Percentiles rank a stretch among this genome's conserved stretches.
These are phyloP conservation scores for Collybiopsis luxurians DNA, from an alignment of 768 basidiomycete genomes.

Conservation along the genomic window DNA sequence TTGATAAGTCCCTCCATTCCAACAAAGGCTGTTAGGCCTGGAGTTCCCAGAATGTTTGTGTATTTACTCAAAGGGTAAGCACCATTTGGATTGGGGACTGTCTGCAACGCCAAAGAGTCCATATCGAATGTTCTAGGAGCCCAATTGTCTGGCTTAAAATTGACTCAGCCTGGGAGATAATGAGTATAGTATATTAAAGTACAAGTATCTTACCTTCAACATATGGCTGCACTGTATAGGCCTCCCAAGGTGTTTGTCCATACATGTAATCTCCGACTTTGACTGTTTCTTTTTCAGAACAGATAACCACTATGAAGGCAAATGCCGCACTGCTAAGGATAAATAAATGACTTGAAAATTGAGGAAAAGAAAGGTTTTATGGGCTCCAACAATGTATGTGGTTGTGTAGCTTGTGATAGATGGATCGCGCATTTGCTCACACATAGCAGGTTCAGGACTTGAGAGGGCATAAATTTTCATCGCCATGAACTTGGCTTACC, in stretches of 20 bases:
- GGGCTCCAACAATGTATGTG: conserved; percentile 15
- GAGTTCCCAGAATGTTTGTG: conserved; percentile 16
- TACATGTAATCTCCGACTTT: conserved; percentile 28
- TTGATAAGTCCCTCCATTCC: conserved; percentile 22
- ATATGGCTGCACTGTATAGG: conserved; percentile 20
- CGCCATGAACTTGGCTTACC: conserved; percentile 11
- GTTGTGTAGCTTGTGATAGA: conserved; percentile 16
- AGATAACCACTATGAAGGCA: conserved; percentile 29
- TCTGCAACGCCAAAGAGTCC: conserved; percentile 17
- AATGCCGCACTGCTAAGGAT: conserved; percentile 14
- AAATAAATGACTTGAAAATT: background rate
- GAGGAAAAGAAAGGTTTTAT: conserved; percentile 5
- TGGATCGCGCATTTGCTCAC: conserved; percentile 28
- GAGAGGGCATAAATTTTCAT: background rate
- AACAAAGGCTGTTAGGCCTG: conserved; percentile 27
- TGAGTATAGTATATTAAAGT: background rate
- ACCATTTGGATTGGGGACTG: conserved; percentile 19
- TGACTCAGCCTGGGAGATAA: conserved; percentile 13
- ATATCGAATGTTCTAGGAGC: conserved; percentile 19
- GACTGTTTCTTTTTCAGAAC: conserved; percentile 27
- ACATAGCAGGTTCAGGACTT: conserved; percentile 22
- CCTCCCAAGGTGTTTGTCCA: conserved; percentile 21
- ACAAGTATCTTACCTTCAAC: conserved; percentile 10
- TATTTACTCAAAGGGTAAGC: conserved; percentile 19
- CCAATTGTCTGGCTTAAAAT: conserved; percentile 12